Evolutionary conservation across 306 rosid genomes (phyloP).

Genomic region (Lathyrus oleraceus): DNA sequence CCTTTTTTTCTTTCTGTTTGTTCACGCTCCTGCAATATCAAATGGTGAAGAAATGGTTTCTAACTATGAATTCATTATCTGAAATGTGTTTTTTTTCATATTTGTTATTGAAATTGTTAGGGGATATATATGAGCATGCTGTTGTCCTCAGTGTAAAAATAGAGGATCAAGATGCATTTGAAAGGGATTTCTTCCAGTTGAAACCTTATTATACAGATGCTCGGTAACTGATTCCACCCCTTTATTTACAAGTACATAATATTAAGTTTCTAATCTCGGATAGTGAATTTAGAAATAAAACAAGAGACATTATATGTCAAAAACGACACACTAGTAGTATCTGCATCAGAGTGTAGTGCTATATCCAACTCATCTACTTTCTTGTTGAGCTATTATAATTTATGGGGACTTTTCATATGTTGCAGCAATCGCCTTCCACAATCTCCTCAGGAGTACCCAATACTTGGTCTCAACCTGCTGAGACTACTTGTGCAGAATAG

Average conservation of each 20-base stretch:
- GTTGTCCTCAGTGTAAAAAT: slow-evolving; percentile 83
- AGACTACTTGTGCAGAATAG: slow-evolving; percentile 96
- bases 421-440: slow-evolving; percentile 76
- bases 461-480: slow-evolving; percentile 93
- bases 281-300: not conserved
- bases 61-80: not conserved
- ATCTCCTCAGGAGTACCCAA: slow-evolving; percentile 85
- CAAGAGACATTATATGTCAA: not conserved
- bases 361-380: not conserved
- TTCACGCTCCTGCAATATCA: not conserved
- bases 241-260: not conserved
- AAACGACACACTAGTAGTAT: too few relatives aligned
- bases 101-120: slow-evolving; percentile 51
- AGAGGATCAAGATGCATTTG: slow-evolving; percentile 97
- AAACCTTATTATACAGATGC: slow-evolving; percentile 95
- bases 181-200: slow-evolving; percentile 92
- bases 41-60: not conserved
- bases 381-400: not conserved
- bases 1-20: not conserved
- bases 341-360: not conserved
- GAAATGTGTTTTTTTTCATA: not conserved
- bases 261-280: not conserved
- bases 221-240: slow-evolving; percentile 48
- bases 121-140: slow-evolving; percentile 95
- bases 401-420: slow-evolving; percentile 32